A percentile compares a stretch with the other conserved stretches of the same genome.
phyloP scores from a whole-genome alignment of 208 protist species.

The Leishmania gerbilli region DNA sequence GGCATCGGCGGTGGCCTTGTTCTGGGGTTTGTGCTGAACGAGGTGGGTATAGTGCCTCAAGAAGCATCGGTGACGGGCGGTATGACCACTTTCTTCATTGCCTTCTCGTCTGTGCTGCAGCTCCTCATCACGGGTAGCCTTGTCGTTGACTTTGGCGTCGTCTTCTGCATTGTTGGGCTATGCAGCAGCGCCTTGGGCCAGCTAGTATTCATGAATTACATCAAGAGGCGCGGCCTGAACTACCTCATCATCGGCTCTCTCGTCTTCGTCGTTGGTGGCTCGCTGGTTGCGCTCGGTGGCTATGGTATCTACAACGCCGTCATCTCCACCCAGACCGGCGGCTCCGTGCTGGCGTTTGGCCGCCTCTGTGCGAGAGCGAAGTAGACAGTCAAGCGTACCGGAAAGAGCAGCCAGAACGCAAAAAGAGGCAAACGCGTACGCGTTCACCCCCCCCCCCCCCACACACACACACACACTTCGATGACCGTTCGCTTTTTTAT shows the following conservation, averaged over 20 bases:
- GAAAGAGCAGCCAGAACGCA: neutral
- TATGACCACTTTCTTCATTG: slow-evolving; percentile 82
- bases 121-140: slow-evolving; percentile 62
- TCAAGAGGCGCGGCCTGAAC: slow-evolving; percentile 53
- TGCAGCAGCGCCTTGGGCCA: slow-evolving; percentile 63
- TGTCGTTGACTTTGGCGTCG: slow-evolving; percentile 57
- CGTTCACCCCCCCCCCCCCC: neutral
- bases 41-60: slow-evolving; percentile 70
- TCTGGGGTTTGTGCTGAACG: slow-evolving; percentile 82
- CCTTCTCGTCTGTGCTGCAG: slow-evolving; percentile 60
- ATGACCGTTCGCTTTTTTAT: neutral
- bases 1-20: slow-evolving; percentile 88
- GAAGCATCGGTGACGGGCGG: slow-evolving; percentile 76
- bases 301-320: slow-evolving; percentile 82
- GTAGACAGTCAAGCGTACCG: neutral
- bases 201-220: slow-evolving; percentile 77
- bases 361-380: slow-evolving; percentile 34
- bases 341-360: slow-evolving; percentile 59
- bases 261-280: slow-evolving; percentile 65
- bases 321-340: slow-evolving; percentile 27
- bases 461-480: neutral
- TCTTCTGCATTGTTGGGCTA: slow-evolving; percentile 70
- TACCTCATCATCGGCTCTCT: slow-evolving; percentile 74
- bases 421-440: neutral
- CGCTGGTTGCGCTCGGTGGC: slow-evolving; percentile 59